A percentile compares a stretch with the other conserved stretches of the same genome.
Conservation (phyloP, 306 rosid genomes). For the Canavalia ensiformis region DNA sequence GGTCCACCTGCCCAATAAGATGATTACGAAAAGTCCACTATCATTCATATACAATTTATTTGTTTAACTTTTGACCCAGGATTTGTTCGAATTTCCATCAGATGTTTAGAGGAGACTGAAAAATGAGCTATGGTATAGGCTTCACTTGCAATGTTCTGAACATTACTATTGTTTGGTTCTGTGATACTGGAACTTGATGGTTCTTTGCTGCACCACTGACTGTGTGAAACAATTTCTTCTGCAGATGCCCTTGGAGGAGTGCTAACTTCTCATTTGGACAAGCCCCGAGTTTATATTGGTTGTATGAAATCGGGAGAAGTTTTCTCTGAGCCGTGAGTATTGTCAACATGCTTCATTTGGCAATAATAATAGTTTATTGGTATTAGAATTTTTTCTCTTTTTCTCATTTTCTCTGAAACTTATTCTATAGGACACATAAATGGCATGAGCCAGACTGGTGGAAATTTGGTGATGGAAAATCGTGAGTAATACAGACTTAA, state of each 20-base stretch:
- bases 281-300: conserved; percentile 73
- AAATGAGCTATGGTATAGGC: conserved; percentile 34
- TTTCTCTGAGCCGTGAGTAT: conserved; percentile 74
- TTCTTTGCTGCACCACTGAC: conserved; percentile 39
- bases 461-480: conserved; percentile 75
- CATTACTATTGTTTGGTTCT: conserved; percentile 42
- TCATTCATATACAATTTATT: not conserved
- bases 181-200: conserved; percentile 32
- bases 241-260: conserved; percentile 75
- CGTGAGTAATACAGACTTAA: conserved; percentile 57
- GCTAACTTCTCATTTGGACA: conserved; percentile 62
- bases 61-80: conserved; percentile 31
- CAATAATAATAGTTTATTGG: conserved; percentile 31
- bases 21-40: not conserved
- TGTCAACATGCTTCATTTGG: conserved; percentile 33
- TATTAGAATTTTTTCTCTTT: conserved; percentile 7
- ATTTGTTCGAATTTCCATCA: conserved; percentile 3
- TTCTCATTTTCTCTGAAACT: conserved; percentile 43
- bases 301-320: conserved; percentile 90
- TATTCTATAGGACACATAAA: conserved; percentile 60
- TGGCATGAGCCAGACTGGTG: conserved; percentile 88
- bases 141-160: conserved; percentile 34
- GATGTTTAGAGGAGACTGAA: conserved; percentile 24
- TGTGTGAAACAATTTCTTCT: conserved; percentile 43
- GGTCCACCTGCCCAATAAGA: not conserved